Base-by-base conservation (phyloP, 495 filamentous ascomycete species). In the Aspergillus avenaceus region DNA sequence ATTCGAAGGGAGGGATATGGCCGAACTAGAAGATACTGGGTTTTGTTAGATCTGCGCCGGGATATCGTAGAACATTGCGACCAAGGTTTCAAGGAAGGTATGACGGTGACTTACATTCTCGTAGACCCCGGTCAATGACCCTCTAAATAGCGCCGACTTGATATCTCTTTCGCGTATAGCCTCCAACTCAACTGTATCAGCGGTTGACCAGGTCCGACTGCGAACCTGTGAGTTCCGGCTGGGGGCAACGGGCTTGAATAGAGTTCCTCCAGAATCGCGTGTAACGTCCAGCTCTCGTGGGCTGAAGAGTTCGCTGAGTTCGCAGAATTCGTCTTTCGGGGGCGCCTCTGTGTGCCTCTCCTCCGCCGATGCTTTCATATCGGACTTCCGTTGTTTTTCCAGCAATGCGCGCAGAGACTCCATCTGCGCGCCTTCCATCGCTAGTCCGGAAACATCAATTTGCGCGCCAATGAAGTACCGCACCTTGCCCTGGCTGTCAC, bases 401-500 rank as follows among this genome's bases (percentile, higher is more conserved):
- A 69, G 55, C 0, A 83, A 59, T 19, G 65, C 67, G 14, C 74
- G 64, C 51, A 85, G 67, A 0, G 79, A 81, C 23, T 84, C 82
- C 54, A 85, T 73, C 25, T 78, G 76, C 7, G 73, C 72, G 25
- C 81, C 79, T 13, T 79, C 79, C 45, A 80, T 73, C 8, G 82
- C 65, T 0, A 85, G 65, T 11, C 73, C 70, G 13, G 72, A 81
- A 24, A 84, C 76, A 45, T 84, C 80, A 43, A 84, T 73, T 60
- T 84, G 80, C 12, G 78, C 78, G 24, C 82, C 82, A 45, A 85
- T 77, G 52, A 80, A 80, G 53, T 84, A 85, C 28, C 81, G 74
- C 4, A 84, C 72, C 13, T 63, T 67, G n/a, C 81, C 81, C 49
- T 76, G 71, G 54, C 80, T 80, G 62, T 85, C 82, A 57, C 74